phyloP scores from a whole-genome alignment of 1,139 yeast species.

The Candida pseudoviswanathii region DNA sequence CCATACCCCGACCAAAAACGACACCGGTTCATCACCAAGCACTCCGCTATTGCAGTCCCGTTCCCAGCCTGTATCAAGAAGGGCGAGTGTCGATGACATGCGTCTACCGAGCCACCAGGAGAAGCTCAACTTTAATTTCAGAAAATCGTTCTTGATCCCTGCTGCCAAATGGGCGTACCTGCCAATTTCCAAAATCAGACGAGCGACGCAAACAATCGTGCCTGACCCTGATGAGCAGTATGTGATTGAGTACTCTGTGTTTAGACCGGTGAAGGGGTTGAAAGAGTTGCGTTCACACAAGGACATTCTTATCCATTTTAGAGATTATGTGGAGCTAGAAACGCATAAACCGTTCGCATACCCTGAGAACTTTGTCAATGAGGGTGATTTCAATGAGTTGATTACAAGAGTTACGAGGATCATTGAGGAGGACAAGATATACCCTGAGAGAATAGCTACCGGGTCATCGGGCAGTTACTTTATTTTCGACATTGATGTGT shows the following conservation, averaged over 20 bases:
- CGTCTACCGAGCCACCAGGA: conserved; percentile 8
- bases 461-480: conserved; percentile 80
- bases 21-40: conserved; percentile 9
- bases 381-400: conserved; percentile 23
- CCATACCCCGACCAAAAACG: not conserved
- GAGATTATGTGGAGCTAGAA: conserved; percentile 13
- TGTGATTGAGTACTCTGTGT: conserved; percentile 30
- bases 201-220: not conserved
- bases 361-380: conserved; percentile 27
- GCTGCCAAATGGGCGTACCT: conserved; percentile 32
- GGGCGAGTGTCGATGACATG: conserved; percentile 14
- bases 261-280: conserved; percentile 22
- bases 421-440: conserved; percentile 25
- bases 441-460: conserved; percentile 57
- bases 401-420: conserved; percentile 23
- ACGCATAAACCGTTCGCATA: conserved; percentile 13
- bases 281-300: conserved; percentile 20
- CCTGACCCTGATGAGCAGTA: conserved; percentile 16
- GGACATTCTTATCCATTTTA: conserved; percentile 21
- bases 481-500: conserved; percentile 28
- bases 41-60: conserved; percentile 9
- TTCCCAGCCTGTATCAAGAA: conserved; percentile 16
- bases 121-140: conserved; percentile 18
- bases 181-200: conserved; percentile 18
- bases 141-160: conserved; percentile 28